A percentile compares a stretch with the other conserved stretches of the same genome.
Evolutionary conservation across 108 stramenopile genomes (phyloP).

Genomic region (Skeletonema costatum): DNA sequence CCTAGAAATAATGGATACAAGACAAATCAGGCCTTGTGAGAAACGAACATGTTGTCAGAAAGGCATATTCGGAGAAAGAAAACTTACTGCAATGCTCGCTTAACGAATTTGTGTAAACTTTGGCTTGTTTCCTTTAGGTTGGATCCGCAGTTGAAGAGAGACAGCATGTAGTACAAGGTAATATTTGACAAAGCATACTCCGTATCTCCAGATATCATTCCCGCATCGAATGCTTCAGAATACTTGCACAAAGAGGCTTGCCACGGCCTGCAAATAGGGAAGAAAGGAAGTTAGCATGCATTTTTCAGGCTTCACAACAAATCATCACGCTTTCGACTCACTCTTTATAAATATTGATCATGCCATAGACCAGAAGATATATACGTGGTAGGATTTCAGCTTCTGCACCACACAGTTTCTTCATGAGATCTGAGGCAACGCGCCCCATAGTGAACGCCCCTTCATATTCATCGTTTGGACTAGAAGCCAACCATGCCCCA

Average conservation of each 20-base stretch:
- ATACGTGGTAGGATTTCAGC: slow-evolving; percentile 1
- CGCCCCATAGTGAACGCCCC: slow-evolving; percentile 56
- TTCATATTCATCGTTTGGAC: slow-evolving; percentile 30
- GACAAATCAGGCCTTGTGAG: background rate
- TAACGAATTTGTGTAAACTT: background rate
- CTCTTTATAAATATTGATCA: slow-evolving; percentile 5
- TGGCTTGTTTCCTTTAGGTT: slow-evolving; percentile 7
- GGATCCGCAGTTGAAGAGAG: slow-evolving; percentile 22
- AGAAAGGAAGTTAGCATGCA: background rate
- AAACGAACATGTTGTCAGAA: background rate
- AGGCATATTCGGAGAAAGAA: background rate
- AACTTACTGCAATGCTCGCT: background rate
- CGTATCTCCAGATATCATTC: slow-evolving; percentile 16
- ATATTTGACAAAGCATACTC: slow-evolving; percentile 30
- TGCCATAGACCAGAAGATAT: background rate
- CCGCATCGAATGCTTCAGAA: slow-evolving; percentile 28
- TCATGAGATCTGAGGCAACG: slow-evolving; percentile 43
- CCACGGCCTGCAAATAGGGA: background rate
- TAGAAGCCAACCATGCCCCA: slow-evolving; percentile 42
- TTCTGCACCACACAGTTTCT: background rate
- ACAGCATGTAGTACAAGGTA: slow-evolving; percentile 1
- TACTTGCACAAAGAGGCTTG: slow-evolving; percentile 27
- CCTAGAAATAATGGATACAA: background rate
- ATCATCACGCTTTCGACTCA: background rate
- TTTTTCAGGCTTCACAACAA: background rate